Percentiles rank a stretch among this genome's conserved stretches.
These are phyloP conservation scores for Penicillium cataractarum DNA, from an alignment of 495 filamentous ascomycete genomes.

Conservation along the genomic window DNA sequence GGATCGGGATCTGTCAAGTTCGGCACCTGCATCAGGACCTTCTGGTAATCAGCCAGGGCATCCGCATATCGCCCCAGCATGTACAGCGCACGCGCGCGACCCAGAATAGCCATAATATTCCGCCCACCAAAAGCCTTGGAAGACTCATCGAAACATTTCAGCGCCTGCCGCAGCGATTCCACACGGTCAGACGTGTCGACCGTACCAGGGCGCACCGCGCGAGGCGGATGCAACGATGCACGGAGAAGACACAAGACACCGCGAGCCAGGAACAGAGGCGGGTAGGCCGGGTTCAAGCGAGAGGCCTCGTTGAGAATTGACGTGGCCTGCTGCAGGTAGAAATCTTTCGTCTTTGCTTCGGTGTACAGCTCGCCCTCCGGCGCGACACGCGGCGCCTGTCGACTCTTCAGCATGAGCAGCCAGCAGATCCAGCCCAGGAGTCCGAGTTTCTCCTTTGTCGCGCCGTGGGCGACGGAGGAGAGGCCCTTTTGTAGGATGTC, in stretches of 20 bases:
- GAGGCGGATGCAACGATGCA: constrained; percentile 78
- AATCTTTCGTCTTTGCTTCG: constrained; percentile 87
- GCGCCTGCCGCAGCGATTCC: constrained; percentile 76
- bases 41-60: constrained; percentile 82
- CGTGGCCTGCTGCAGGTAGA: constrained; percentile 88
- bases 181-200: constrained; percentile 74
- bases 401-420: constrained; percentile 89
- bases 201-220: constrained; percentile 59
- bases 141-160: constrained; percentile 93
- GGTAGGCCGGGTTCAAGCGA: constrained; percentile 88
- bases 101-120: constrained; percentile 89
- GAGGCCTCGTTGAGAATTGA: constrained; percentile 90
- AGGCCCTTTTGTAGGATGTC: constrained; percentile 88
- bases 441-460: constrained; percentile 81
- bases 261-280: constrained; percentile 86
- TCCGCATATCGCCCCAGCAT: constrained; percentile 82
- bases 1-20: constrained; percentile 93
- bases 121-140: constrained; percentile 77
- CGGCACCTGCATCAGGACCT: constrained; percentile 79
- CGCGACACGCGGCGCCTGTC: constrained; percentile 79
- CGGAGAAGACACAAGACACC: constrained; percentile 87
- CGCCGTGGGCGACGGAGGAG: constrained; percentile 68
- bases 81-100: constrained; percentile 81
- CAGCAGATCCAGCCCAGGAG: constrained; percentile 85
- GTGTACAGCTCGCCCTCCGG: constrained; percentile 63